phyloP scores from a whole-genome alignment of 2,329 filamentous ascomycete genomes.

The Ophiostoma himal-ulmi region DNA sequence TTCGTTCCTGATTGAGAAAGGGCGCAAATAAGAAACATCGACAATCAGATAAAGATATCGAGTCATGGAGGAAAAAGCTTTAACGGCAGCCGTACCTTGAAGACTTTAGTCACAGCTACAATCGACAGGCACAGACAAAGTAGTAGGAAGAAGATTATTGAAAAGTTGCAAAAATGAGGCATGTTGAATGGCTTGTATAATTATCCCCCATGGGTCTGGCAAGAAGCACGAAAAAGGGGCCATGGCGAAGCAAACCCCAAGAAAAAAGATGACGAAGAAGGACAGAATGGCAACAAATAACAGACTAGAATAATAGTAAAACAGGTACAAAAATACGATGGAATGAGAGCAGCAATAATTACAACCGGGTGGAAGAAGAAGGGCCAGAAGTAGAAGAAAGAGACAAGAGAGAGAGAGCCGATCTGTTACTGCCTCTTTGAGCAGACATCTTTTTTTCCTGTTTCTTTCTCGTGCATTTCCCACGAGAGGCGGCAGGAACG shows the following conservation, averaged over 20 bases:
- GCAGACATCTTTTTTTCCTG: background rate
- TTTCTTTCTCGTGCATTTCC: constrained; percentile 1
- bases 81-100: background rate
- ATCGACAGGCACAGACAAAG: background rate
- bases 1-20: constrained; percentile 11
- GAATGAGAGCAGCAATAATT: background rate
- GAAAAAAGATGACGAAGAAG: background rate
- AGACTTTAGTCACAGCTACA: background rate
- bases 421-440: background rate
- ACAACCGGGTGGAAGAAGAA: background rate
- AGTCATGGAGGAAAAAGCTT: background rate
- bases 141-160: background rate
- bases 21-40: background rate
- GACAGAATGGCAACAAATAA: background rate
- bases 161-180: background rate
- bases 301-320: background rate
- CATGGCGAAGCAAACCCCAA: constrained; percentile 2
- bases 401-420: background rate
- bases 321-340: background rate
- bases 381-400: background rate
- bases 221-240: background rate
- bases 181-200: background rate
- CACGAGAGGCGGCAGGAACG: background rate
- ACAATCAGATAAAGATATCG: constrained; percentile 15
- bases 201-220: background rate